Base-by-base conservation (phyloP, 2,329 filamentous ascomycete species). In the Thelonectria olida region DNA sequence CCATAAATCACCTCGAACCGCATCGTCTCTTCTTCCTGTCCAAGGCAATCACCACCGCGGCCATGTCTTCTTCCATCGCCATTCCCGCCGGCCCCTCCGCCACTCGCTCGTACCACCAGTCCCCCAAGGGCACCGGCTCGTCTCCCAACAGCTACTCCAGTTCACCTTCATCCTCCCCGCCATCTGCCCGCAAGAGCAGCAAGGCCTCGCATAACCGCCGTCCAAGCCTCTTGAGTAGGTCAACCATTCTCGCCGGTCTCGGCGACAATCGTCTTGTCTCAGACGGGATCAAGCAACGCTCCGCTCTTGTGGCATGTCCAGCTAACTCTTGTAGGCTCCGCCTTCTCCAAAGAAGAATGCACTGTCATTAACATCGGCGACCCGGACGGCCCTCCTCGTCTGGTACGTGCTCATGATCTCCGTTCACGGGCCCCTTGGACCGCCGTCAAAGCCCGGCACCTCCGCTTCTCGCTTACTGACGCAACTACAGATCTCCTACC, bases 281-380 rank as follows among this genome's bases (percentile, higher is more conserved):
- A 47, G 58, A 42, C 59, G 45, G 17, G 55, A 52, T 48, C 31
- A 36, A 31, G 15, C n/a, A 52, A 25, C 19, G 41, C 59, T 53
- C 31, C 15, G 42, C 59, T 52, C 25, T 20, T 65, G 25, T 23
- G 10, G 7, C 53, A 45, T 58, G 65, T 8, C 20, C 22, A 28
- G 53, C 77, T 79, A 67, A 78, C 72, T 63, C 22, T 39, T 50
- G 23, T 67, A 93, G 91, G 91, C 76, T 85, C 87, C 41, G 89
- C 90, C 17, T 82, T 94, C 63, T 88, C 88, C 44, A 88, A 91
- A 75, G 85, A 91, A 69, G 90, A 93, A 77, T 90, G 90, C 72
- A 93, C 89, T n/a, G 90, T 93, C 47, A 88, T 94, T 75, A 92
- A 93, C 74, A 88, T 95, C 67, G 91, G 90, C 41, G 86, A 91